A percentile compares a stretch with the other conserved stretches of the same genome.
These are phyloP conservation scores for Platanus orientalis DNA, from an alignment of 164 flowering plant genomes.

Conservation along the genomic window DNA sequence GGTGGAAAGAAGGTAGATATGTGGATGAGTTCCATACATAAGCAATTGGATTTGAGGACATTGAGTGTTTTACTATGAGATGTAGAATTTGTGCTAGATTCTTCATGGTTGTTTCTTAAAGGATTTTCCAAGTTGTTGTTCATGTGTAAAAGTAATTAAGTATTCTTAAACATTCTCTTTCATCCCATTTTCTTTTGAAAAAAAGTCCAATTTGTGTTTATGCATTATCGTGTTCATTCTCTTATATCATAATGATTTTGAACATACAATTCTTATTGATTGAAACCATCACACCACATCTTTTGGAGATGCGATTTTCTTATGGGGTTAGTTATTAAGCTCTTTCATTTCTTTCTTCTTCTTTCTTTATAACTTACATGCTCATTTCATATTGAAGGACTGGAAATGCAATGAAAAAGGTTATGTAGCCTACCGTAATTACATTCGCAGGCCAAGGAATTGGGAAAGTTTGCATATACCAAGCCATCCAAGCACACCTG, in stretches of 20 bases:
- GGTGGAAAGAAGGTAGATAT: too few relatives aligned
- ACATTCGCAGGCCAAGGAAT: conserved; percentile 76
- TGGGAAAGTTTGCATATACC: conserved; percentile 61
- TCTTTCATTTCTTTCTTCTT: too few relatives aligned
- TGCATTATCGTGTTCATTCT: neutral
- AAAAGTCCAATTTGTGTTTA: neutral
- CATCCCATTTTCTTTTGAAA: neutral
- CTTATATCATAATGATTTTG: neutral
- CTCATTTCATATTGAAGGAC: conserved; percentile 50
- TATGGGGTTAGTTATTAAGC: neutral
- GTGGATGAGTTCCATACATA: neutral
- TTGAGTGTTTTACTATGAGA: neutral
- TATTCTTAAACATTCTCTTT: too few relatives aligned
- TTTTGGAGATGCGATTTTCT: neutral
- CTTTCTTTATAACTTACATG: neutral
- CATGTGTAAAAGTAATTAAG: too few relatives aligned
- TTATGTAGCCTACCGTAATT: conserved; percentile 89
- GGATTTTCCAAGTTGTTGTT: neutral
- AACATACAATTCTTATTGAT: neutral
- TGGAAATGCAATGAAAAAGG: conserved; percentile 97
- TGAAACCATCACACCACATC: neutral
- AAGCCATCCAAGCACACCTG: conserved; percentile 82
- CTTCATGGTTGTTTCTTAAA: neutral
- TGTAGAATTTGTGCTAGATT: neutral
- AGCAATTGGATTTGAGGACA: neutral